Evolutionary conservation across 2,329 filamentous ascomycete species (phyloP).

Genomic region (Herpomyces periplanetae): DNA sequence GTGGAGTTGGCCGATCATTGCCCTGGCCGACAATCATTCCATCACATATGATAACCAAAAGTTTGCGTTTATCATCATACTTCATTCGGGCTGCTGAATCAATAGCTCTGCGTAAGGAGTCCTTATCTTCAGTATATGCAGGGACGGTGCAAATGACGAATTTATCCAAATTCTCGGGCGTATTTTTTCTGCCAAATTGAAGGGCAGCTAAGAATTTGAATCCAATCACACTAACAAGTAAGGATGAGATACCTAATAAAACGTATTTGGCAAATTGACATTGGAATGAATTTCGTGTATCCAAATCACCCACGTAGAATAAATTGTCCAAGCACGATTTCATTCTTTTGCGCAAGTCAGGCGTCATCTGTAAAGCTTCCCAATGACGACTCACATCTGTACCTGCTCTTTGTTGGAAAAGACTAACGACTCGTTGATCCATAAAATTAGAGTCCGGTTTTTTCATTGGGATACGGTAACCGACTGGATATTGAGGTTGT

Average conservation of each 20-base stretch:
- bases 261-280: constrained; percentile 74
- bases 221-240: constrained; percentile 40
- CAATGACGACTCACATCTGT: constrained; percentile 48
- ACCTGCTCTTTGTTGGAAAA: constrained; percentile 40
- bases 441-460: constrained; percentile 31
- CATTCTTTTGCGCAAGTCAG: constrained; percentile 22
- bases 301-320: constrained; percentile 67
- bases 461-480: constrained; percentile 11
- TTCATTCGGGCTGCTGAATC: constrained; percentile 80
- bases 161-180: constrained; percentile 86
- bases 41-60: constrained; percentile 66
- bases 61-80: constrained; percentile 92
- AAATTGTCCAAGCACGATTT: constrained; percentile 56
- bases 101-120: constrained; percentile 77
- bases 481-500: constrained; percentile 15
- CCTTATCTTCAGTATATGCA: constrained; percentile 90
- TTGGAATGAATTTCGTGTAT: constrained; percentile 47
- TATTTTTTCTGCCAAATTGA: constrained; percentile 61
- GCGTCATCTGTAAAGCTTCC: constrained; percentile 22
- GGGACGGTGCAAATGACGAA: constrained; percentile 94
- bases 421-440: constrained; percentile 24
- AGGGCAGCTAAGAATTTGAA: constrained; percentile 94
- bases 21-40: constrained; percentile 98
- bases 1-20: constrained; percentile 73
- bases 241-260: constrained; percentile 38